Evolutionary conservation across 768 basidiomycete genomes (phyloP), one percentile per base, ranked within the genome.

Genomic region (Mycena galericulata): DNA sequence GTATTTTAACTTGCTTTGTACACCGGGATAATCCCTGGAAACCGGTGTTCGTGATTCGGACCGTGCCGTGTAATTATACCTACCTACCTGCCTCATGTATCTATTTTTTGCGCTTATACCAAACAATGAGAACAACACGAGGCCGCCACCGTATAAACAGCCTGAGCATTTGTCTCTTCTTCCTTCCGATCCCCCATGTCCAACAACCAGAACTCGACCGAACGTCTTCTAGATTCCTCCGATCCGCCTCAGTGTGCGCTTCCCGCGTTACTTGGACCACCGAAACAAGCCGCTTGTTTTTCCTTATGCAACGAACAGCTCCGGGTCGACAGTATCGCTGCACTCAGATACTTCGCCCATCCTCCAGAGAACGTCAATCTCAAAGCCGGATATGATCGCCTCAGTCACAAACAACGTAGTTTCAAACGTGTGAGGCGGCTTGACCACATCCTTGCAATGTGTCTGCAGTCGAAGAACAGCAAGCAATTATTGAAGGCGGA

Each of bases 361-460:
- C 64, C 64, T 14, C 57, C 54, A 6, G 4, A 18, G 8, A 41
- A 65, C 6, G 45, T n/a, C 29, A 46, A 61, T 43, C 9, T 69
- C 20, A 32, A 45, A 41, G 49, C 26, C n/a, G 68, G 68, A 7
- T 12, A 54, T 29, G 7, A 58, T 0, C 24, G 11, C 22, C 7
- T 54, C 38, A 36, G 34, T 3, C 38, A 49, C 20, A 8, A 50
- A n/a, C 45, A 63, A 12, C 55, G 67, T 5, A 20, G 17, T 9
- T 65, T 65, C 24, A 2, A 60, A 26, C 57, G 62, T 7, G 58
- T 40, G 24, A 46, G 58, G 22, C 62, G 68, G 1, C 56, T 69
- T 24, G 68, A 69, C 14, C 47, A 69, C 20, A 38, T 69, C 3
- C 58, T 69, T 34, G 27, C 24, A 32, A 40, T 43, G 12, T 69